A percentile compares a stretch with the other conserved stretches of the same genome.
These are phyloP conservation scores for Claviceps purpurea DNA, from an alignment of 2,329 filamentous ascomycete species.

Conservation along the genomic window DNA sequence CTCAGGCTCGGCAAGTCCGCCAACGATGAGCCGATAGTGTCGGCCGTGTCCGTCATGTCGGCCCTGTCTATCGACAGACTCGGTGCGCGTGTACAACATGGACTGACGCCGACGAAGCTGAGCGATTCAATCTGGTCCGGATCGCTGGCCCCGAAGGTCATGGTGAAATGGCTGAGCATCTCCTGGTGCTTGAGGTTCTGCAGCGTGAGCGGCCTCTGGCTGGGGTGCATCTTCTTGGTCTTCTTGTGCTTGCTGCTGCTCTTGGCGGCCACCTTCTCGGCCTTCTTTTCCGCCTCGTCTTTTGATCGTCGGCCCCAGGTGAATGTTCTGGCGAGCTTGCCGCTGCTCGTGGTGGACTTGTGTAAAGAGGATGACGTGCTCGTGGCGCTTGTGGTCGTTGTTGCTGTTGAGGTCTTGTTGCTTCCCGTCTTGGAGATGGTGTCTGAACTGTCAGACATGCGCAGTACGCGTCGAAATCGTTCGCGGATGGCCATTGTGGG, in stretches of 20 bases:
- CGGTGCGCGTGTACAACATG: constrained; percentile 27
- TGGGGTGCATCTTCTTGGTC: constrained; percentile 25
- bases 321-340: constrained; percentile 18
- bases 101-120: constrained; percentile 27
- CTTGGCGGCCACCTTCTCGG: neutral
- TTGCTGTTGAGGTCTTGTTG: constrained; percentile 6
- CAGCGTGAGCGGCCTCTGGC: constrained; percentile 30
- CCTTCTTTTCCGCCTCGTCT: constrained; percentile 9
- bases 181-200: constrained; percentile 34
- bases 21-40: constrained; percentile 2
- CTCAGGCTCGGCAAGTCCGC: constrained; percentile 6
- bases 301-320: constrained; percentile 15
- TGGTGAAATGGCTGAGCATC: constrained; percentile 30
- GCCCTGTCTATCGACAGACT: constrained; percentile 21
- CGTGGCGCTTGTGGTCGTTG: constrained; percentile 15
- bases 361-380: constrained; percentile 17
- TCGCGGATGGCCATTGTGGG: constrained; percentile 28
- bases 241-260: constrained; percentile 10
- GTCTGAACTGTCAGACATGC: constrained; percentile 20
- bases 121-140: constrained; percentile 19
- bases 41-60: constrained; percentile 11
- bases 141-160: constrained; percentile 29
- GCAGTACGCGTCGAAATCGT: constrained; percentile 26
- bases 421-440: constrained; percentile 20
- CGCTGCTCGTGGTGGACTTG: constrained; percentile 16